These are phyloP conservation scores for Cantharellus cinnabarinus DNA, from an alignment of 768 basidiomycete species.

Conservation along the genomic window DNA sequence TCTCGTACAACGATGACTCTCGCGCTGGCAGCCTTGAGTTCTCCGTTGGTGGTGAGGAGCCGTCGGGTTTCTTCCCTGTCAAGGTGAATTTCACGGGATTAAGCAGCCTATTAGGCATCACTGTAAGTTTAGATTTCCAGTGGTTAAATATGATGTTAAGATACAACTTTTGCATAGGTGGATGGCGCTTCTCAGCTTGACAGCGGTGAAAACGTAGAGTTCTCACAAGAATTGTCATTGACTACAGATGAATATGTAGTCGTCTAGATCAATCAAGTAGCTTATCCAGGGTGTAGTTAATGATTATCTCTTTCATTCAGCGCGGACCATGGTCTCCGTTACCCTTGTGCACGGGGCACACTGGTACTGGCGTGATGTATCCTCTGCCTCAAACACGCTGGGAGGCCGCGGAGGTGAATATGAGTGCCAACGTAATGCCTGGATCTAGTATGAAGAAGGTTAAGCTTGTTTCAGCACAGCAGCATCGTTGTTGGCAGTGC, in stretches of 20 bases:
- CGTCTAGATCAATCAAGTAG: conserved; percentile 12
- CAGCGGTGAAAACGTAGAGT: conserved; percentile 28
- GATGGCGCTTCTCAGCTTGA: conserved; percentile 33
- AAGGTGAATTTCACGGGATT: conserved; percentile 59
- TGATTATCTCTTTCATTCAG: too few relatives aligned
- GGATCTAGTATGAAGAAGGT: too few relatives aligned
- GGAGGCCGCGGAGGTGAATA: too few relatives aligned
- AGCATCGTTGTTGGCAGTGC: too few relatives aligned
- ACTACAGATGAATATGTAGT: conserved; percentile 31
- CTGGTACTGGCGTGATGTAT: too few relatives aligned
- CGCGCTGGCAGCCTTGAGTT: conserved; percentile 82
- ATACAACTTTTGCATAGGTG: conserved; percentile 16
- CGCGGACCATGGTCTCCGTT: too few relatives aligned
- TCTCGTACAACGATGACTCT: conserved; percentile 37
- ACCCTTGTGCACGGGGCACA: too few relatives aligned
- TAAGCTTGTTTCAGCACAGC: too few relatives aligned
- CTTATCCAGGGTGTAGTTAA: too few relatives aligned
- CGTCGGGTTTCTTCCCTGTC: conserved; percentile 81
- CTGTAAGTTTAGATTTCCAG: conserved; percentile 20
- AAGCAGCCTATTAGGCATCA: conserved; percentile 63
- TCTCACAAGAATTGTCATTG: conserved; percentile 32
- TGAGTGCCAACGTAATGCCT: too few relatives aligned
- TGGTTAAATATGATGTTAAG: not conserved
- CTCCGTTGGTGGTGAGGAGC: conserved; percentile 65
- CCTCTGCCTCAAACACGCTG: too few relatives aligned